Evolutionary conservation across 2,329 filamentous ascomycete species (phyloP), one percentile per base, ranked within the genome.

Genomic region (Aspergillus thermomutatus): DNA sequence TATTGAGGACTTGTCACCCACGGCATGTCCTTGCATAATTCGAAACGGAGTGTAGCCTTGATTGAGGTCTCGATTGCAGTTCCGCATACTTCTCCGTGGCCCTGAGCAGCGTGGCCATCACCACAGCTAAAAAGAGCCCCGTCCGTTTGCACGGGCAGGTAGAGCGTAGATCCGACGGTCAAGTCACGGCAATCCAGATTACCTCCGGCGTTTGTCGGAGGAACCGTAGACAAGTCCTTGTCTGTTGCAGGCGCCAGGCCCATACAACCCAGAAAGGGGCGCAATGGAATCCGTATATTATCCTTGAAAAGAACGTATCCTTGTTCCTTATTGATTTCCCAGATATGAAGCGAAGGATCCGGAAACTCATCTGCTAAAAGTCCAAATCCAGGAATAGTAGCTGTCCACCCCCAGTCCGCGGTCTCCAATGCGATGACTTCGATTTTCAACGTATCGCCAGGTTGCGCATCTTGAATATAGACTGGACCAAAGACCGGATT

Each of bases 51-150:
- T 0, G 75, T 76, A 0, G 80, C 81, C 56, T 70, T 75, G 69
- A 82, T 79, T 1, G 79, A 75, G 26, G 80, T 83, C 71, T 83
- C 82, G 61, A 83, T 81, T 6, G 82, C 82, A n/a, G 80, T 82
- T 5, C 82, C 80, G 60, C 80, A 83, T 23, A 83, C 78, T 60
- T 83, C 81, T 3, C 81, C 81, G 57, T 82, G 80, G 3, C 81
- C 81, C 62, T 83, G 81, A 0, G 79, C 80, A 3, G 79, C 80
- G 64, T 83, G 81, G 0, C 80, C 81, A 62, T 84, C 81, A 37
- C 81, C 81, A 58, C 79, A 82, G 64, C 79, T 81, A 64, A 83
- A 82, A 11, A 82, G 69, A 0, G 80, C 81, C 0, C 81, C 81
- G 2, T 73, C 61, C 0, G 77, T 77, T 62, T 81, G 75, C 11